phyloP scores from a whole-genome alignment of 2,329 filamentous ascomycete species.

The Stachybotrys chartarum region DNA sequence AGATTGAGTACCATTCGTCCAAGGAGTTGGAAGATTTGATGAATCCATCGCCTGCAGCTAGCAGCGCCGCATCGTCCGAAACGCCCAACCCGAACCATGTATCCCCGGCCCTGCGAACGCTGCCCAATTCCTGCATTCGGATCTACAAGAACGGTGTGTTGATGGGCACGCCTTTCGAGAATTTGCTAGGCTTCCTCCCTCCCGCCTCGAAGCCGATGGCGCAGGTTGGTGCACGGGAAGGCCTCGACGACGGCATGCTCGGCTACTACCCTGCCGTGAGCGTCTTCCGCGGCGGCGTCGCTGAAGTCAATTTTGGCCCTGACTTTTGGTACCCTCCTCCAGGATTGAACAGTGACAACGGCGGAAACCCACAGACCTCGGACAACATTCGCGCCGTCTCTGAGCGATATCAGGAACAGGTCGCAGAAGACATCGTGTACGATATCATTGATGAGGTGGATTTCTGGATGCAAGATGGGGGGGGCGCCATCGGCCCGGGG shows the following conservation, averaged over 20 bases:
- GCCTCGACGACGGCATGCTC: constrained; percentile 87
- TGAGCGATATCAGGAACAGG: constrained; percentile 84
- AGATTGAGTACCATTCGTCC: constrained; percentile 78
- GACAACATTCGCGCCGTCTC: constrained; percentile 53
- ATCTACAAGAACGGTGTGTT: constrained; percentile 88
- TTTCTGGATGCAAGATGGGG: constrained; percentile 70
- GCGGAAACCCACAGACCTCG: constrained; percentile 15
- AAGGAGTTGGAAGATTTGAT: constrained; percentile 84
- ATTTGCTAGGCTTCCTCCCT: constrained; percentile 84
- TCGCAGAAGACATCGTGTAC: constrained; percentile 88
- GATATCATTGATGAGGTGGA: constrained; percentile 94
- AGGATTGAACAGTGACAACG: constrained; percentile 34
- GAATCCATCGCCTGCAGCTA: constrained; percentile 53
- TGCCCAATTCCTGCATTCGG: constrained; percentile 79
- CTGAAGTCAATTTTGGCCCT: constrained; percentile 89
- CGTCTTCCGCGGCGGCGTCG: constrained; percentile 84
- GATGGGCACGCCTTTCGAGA: constrained; percentile 81
- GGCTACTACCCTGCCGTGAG: constrained; percentile 94
- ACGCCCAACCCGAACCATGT: constrained; percentile 66
- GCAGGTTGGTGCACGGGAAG: constrained; percentile 71
- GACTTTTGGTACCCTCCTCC: constrained; percentile 85
- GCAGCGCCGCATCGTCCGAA: constrained; percentile 38
- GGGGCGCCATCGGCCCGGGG: constrained; percentile 38
- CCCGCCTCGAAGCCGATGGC: constrained; percentile 72
- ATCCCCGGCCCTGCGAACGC: constrained; percentile 68